These are phyloP conservation scores for Chlamydomonas applanata DNA, from an alignment of 139 green algal genomes.

Conservation along the genomic window DNA sequence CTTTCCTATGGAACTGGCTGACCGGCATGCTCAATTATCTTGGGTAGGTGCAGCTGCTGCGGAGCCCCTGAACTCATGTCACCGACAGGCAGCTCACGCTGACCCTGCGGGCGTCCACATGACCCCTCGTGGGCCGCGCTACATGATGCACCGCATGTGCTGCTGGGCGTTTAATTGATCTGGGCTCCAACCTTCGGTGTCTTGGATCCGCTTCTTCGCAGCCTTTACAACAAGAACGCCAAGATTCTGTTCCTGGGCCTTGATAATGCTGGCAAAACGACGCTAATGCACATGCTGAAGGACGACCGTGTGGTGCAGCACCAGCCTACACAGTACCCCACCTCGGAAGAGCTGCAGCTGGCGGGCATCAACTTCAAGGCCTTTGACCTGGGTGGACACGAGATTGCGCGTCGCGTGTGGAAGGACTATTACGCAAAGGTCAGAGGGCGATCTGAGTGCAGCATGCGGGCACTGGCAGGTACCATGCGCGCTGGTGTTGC, in stretches of 20 bases:
- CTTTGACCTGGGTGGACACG: slow-evolving; percentile 98
- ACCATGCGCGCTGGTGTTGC: too few relatives aligned
- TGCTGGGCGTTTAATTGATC: too few relatives aligned
- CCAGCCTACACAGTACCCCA: slow-evolving; percentile 97
- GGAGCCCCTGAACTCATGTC: background rate
- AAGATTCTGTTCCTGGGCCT: slow-evolving; percentile 99
- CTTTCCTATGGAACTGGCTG: slow-evolving; percentile 33
- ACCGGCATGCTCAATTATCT: slow-evolving; percentile 23
- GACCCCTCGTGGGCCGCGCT: too few relatives aligned
- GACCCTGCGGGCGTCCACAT: too few relatives aligned
- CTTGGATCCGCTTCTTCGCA: background rate
- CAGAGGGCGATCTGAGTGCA: background rate
- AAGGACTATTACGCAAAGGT: slow-evolving; percentile 99
- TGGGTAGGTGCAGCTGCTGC: slow-evolving; percentile 11
- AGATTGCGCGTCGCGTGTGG: slow-evolving; percentile 97
- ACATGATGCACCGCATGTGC: too few relatives aligned
- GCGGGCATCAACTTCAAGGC: slow-evolving; percentile 91
- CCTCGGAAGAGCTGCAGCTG: slow-evolving; percentile 97
- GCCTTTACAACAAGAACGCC: slow-evolving; percentile 98
- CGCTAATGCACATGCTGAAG: slow-evolving; percentile 99
- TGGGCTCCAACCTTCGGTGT: too few relatives aligned
- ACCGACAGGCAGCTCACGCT: too few relatives aligned
- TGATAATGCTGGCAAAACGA: slow-evolving; percentile 99
- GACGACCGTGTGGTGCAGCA: slow-evolving; percentile 97
- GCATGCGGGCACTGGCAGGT: background rate